A percentile compares a stretch with the other conserved stretches of the same genome.
Evolutionary conservation across 2,329 filamentous ascomycete species (phyloP).

Genomic region (Talaromyces sp.): DNA sequence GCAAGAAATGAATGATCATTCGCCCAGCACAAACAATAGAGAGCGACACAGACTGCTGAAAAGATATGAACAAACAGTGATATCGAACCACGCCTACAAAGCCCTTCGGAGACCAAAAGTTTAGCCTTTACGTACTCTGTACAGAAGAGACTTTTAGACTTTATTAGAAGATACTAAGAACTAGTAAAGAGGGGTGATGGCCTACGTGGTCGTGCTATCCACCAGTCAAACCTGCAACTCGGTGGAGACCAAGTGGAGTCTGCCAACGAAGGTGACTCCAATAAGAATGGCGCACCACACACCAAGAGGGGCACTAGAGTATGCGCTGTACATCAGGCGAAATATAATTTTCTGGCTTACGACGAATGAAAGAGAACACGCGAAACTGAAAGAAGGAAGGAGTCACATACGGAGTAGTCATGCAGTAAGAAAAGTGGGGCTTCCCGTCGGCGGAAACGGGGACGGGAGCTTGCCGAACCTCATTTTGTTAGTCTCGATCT

Average conservation of each 20-base stretch:
- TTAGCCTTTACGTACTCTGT: not conserved
- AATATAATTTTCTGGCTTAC: not conserved
- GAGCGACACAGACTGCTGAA: not conserved
- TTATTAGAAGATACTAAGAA: not conserved
- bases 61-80: not conserved
- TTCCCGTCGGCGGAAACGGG: conserved; percentile 19
- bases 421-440: conserved; percentile 1
- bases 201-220: conserved; percentile 18
- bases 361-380: not conserved
- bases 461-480: conserved; percentile 19
- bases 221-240: conserved; percentile 15
- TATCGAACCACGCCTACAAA: not conserved
- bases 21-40: not conserved
- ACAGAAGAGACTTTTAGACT: not conserved
- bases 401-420: too few species aligned
- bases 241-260: conserved; percentile 4
- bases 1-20: not conserved
- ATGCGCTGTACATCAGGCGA: conserved; percentile 21
- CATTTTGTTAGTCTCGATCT: conserved; percentile 11
- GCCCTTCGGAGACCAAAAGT: not conserved
- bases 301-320: not conserved
- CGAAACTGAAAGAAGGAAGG: not conserved
- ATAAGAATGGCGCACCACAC: not conserved
- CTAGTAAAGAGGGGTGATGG: conserved; percentile 7
- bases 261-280: not conserved